Evolutionary conservation across 2,329 filamentous ascomycete genomes (phyloP).

Genomic region (Penicillium sclerotigenum): DNA sequence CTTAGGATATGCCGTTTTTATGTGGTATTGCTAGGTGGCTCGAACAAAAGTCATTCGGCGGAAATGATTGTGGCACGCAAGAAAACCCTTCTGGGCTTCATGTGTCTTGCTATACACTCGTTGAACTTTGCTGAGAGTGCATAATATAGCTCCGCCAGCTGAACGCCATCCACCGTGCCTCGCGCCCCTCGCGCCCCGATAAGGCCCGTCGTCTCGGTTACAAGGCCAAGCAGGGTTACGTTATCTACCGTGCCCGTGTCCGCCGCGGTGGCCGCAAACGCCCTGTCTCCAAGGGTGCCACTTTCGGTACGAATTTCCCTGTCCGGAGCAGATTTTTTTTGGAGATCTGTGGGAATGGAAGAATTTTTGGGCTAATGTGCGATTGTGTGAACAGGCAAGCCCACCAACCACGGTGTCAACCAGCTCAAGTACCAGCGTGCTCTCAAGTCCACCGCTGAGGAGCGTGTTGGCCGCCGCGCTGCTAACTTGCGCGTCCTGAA

Average conservation of each 20-base stretch:
- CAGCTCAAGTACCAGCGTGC: slow-evolving; percentile 99
- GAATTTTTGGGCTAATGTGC: slow-evolving; percentile 25
- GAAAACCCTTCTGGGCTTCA: slow-evolving; percentile 28
- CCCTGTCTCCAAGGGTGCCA: slow-evolving; percentile 95
- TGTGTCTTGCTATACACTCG: slow-evolving; percentile 89
- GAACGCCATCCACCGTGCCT: slow-evolving; percentile 99
- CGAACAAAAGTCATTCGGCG: slow-evolving; percentile 33
- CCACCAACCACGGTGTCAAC: slow-evolving; percentile 99
- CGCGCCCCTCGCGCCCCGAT: slow-evolving; percentile 95
- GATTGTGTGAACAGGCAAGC: slow-evolving; percentile 70
- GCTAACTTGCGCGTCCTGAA: slow-evolving; percentile 99
- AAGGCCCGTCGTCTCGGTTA: slow-evolving; percentile 99
- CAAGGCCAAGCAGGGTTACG: slow-evolving; percentile 99
- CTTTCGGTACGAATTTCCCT: slow-evolving; percentile 69
- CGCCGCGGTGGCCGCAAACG: slow-evolving; percentile 98
- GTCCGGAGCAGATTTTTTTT: background rate
- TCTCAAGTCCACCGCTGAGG: slow-evolving; percentile 94
- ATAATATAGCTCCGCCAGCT: slow-evolving; percentile 99
- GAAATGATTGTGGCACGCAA: slow-evolving; percentile 48
- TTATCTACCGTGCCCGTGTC: slow-evolving; percentile 99
- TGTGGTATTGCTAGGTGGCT: slow-evolving; percentile 34
- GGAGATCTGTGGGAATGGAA: background rate
- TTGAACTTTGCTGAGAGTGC: slow-evolving; percentile 99
- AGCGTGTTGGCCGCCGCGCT: slow-evolving; percentile 98
- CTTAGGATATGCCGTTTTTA: slow-evolving; percentile 30